Evolutionary conservation across 805 yeast genomes (phyloP).

Genomic region (Candida patagonica): DNA sequence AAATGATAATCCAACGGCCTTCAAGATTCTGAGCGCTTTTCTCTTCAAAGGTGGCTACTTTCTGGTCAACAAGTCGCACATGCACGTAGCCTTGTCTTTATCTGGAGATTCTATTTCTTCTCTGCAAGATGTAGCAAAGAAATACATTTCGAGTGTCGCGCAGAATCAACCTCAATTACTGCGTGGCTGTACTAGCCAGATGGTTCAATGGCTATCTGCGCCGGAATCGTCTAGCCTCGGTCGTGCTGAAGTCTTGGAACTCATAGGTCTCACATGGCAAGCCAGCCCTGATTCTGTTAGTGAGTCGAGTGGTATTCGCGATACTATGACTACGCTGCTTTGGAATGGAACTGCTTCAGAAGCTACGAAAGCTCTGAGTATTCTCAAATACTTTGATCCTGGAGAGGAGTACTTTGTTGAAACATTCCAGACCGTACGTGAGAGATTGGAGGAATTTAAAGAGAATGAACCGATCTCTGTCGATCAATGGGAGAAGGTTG

Average conservation of each 20-base stretch:
- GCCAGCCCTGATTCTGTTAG: conserved; percentile 42
- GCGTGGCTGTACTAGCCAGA: conserved; percentile 45
- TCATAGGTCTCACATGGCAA: conserved; percentile 49
- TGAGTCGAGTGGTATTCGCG: conserved; percentile 25
- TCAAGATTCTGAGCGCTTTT: conserved; percentile 36
- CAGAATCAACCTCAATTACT: conserved; percentile 53
- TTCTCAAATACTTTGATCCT: conserved; percentile 40
- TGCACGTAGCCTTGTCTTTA: conserved; percentile 42
- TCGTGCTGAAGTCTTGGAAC: conserved; percentile 39
- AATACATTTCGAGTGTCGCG: conserved; percentile 51
- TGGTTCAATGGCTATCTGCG: conserved; percentile 34
- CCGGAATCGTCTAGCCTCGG: conserved; percentile 22
- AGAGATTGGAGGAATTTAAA: conserved; percentile 1
- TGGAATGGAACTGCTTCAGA: conserved; percentile 46
- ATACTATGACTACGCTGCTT: conserved; percentile 29
- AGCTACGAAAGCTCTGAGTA: conserved; percentile 55
- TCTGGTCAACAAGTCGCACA: conserved; percentile 56
- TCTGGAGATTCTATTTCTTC: conserved; percentile 31
- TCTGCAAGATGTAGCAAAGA: conserved; percentile 36
- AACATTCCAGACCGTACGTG: conserved; percentile 29
- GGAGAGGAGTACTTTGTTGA: conserved; percentile 33
- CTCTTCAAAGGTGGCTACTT: conserved; percentile 53
- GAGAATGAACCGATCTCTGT: conserved; percentile 1
- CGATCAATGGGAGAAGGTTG: background rate
- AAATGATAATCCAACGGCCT: background rate